Conservation (phyloP, 768 basidiomycete genomes). For the Termitomyces sp. region DNA sequence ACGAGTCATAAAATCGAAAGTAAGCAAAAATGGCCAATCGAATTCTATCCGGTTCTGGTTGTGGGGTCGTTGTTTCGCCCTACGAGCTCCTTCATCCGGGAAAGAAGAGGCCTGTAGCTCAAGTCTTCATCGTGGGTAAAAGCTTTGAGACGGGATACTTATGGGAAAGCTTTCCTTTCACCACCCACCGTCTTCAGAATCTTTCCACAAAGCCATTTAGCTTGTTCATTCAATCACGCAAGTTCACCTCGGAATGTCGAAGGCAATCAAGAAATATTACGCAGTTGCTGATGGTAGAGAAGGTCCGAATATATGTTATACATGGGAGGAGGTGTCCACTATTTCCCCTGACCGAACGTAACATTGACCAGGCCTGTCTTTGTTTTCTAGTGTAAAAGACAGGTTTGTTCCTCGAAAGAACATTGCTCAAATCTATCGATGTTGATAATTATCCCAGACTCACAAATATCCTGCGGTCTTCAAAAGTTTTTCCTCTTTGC, state of each 20-base stretch:
- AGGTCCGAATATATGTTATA: constrained; percentile 50
- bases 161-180: too few species aligned
- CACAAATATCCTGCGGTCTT: constrained; percentile 48
- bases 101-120: too few species aligned
- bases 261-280: constrained; percentile 40
- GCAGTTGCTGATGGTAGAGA: constrained; percentile 54
- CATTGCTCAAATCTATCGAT: background rate
- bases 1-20: background rate
- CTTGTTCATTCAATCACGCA: background rate
- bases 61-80: too few species aligned
- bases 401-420: constrained; percentile 23
- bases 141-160: too few species aligned
- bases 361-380: background rate
- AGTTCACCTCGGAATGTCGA: constrained; percentile 18
- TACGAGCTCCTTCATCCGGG: too few species aligned
- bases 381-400: constrained; percentile 36
- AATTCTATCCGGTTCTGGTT: too few species aligned
- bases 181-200: too few species aligned
- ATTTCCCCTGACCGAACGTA: background rate
- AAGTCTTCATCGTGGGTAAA: too few species aligned
- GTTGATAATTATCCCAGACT: constrained; percentile 29
- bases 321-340: constrained; percentile 50
- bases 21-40: too few species aligned
- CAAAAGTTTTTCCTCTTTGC: constrained; percentile 39
- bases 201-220: background rate